phyloP scores from a whole-genome alignment of 2,329 filamentous ascomycete species.

The Fusarium staphyleae region DNA sequence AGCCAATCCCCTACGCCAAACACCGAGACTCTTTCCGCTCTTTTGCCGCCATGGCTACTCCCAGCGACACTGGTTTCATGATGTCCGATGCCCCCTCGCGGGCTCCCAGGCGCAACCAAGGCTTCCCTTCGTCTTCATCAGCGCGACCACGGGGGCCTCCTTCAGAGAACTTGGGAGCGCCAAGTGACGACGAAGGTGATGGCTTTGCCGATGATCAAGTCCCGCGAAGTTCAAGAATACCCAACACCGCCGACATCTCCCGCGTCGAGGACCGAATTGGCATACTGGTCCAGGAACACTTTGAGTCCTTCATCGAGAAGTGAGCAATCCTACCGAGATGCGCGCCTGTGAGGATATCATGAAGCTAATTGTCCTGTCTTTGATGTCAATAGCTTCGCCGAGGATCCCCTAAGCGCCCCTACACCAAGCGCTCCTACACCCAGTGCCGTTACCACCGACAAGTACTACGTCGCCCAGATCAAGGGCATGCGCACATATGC shows the following conservation, averaged over 20 bases:
- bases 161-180: constrained; percentile 65
- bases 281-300: constrained; percentile 75
- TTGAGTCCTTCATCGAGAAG: constrained; percentile 82
- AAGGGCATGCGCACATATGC: constrained; percentile 76
- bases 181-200: constrained; percentile 68
- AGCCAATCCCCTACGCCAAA: not conserved
- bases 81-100: constrained; percentile 64
- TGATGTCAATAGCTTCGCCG: constrained; percentile 61
- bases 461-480: constrained; percentile 86
- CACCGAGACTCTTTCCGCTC: constrained; percentile 1
- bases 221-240: constrained; percentile 57
- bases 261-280: constrained; percentile 80
- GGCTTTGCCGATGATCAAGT: constrained; percentile 71
- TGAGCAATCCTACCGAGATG: constrained; percentile 48
- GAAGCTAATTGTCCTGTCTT: constrained; percentile 2
- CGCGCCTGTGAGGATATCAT: no score
- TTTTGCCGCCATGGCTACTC: constrained; percentile 53
- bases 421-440: constrained; percentile 65
- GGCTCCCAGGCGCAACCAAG: constrained; percentile 54
- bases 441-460: constrained; percentile 76
- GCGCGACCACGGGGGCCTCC: constrained; percentile 65
- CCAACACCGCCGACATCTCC: constrained; percentile 63
- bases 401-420: constrained; percentile 67
- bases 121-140: constrained; percentile 59
- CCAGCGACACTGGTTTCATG: constrained; percentile 63